Evolutionary conservation across 2,329 filamentous ascomycete species (phyloP).

Genomic region (Metarhizium robertsii): DNA sequence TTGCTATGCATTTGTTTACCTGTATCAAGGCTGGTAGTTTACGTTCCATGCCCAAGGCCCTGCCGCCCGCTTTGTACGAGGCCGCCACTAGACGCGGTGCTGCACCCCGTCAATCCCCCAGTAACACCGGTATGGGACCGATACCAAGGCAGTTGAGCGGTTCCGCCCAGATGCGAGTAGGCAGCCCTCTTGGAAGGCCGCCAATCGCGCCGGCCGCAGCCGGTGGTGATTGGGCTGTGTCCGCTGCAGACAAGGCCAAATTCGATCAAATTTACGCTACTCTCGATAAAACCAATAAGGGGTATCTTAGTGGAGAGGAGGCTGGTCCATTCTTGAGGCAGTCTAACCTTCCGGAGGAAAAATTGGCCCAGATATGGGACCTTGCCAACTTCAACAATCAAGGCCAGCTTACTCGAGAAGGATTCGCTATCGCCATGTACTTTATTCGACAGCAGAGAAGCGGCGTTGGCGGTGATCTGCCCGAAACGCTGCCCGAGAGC

Average conservation of each 20-base stretch:
- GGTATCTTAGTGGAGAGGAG: slow-evolving; percentile 86
- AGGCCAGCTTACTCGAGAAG: slow-evolving; percentile 75
- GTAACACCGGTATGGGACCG: slow-evolving; percentile 47
- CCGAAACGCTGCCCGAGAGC: slow-evolving; percentile 67
- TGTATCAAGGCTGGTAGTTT: slow-evolving; percentile 81
- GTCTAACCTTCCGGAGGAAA: slow-evolving; percentile 80
- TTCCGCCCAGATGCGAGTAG: slow-evolving; percentile 52
- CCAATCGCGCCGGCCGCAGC: slow-evolving; percentile 32
- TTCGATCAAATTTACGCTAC: slow-evolving; percentile 82
- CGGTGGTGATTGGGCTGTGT: slow-evolving; percentile 67
- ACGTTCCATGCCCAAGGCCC: slow-evolving; percentile 65
- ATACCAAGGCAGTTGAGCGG: slow-evolving; percentile 81
- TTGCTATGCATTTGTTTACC: slow-evolving; percentile 94
- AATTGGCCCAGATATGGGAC: slow-evolving; percentile 92
- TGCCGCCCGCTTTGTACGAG: slow-evolving; percentile 83
- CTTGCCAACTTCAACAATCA: slow-evolving; percentile 88
- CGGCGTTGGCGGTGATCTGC: slow-evolving; percentile 54
- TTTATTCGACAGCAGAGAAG: slow-evolving; percentile 84
- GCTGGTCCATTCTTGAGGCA: slow-evolving; percentile 91
- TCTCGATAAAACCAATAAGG: slow-evolving; percentile 71
- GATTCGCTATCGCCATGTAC: slow-evolving; percentile 97
- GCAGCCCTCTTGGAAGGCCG: slow-evolving; percentile 45
- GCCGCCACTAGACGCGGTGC: slow-evolving; percentile 64
- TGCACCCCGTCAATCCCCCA: slow-evolving; percentile 38
- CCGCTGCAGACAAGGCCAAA: slow-evolving; percentile 70